These are phyloP conservation scores for Tetrapisispora namnaoensis DNA, from an alignment of 805 yeast genomes.

Conservation along the genomic window DNA sequence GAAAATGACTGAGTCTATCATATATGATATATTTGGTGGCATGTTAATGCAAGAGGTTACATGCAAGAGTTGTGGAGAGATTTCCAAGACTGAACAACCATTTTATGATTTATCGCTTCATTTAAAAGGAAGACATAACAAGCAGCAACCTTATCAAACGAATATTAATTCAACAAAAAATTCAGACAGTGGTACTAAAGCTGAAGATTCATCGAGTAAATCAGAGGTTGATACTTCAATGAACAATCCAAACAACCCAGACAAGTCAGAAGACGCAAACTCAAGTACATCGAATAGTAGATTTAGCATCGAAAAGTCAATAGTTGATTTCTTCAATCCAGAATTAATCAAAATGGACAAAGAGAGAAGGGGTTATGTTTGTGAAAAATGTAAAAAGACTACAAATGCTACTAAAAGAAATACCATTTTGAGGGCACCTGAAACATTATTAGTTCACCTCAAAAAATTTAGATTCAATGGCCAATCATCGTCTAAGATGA, in stretches of 20 bases:
- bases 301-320: constrained; percentile 65
- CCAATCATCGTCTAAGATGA: constrained; percentile 69
- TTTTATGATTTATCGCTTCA: constrained; percentile 87
- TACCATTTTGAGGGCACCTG: constrained; percentile 74
- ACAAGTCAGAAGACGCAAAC: neutral
- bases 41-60: constrained; percentile 72
- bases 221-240: too few species aligned
- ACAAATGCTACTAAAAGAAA: constrained; percentile 72
- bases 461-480: constrained; percentile 88
- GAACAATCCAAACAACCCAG: neutral
- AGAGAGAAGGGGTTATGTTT: constrained; percentile 71
- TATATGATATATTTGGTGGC: constrained; percentile 94
- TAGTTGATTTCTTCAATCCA: constrained; percentile 72
- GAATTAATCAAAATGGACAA: constrained; percentile 66
- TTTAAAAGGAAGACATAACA: constrained; percentile 42
- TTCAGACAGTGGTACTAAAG: too few species aligned
- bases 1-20: constrained; percentile 67
- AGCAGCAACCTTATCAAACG: constrained; percentile 4
- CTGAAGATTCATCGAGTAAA: neutral
- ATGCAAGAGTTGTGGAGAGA: constrained; percentile 72
- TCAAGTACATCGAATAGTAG: constrained; percentile 13
- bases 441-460: constrained; percentile 74
- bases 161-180: neutral
- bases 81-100: constrained; percentile 83
- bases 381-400: constrained; percentile 73